Percentiles rank a stretch among this genome's conserved stretches.
phyloP scores from a whole-genome alignment of 106 monocot genomes.

The Acanthochlamys bracteata region DNA sequence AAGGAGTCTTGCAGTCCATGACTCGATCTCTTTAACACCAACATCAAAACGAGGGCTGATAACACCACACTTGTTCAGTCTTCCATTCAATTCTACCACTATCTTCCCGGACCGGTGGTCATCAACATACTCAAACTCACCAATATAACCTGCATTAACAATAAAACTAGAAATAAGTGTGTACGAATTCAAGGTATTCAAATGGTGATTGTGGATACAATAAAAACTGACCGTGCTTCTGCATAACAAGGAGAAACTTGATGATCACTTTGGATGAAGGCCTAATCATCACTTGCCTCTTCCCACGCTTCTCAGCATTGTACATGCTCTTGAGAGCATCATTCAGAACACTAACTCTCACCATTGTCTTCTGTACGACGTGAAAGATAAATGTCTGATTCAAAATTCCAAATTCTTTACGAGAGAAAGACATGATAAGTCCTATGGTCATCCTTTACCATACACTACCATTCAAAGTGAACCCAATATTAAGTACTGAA shows the following conservation, averaged over 20 bases:
- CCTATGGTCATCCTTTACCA: too few relatives aligned
- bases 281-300: conserved; percentile 35
- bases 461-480: too few relatives aligned
- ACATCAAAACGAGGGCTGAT: conserved; percentile 47
- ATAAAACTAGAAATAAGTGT: background rate
- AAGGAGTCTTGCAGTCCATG: conserved; percentile 42
- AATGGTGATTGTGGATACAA: too few relatives aligned
- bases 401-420: too few relatives aligned
- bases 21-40: conserved; percentile 35
- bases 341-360: conserved; percentile 37
- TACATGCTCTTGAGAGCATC: conserved; percentile 51
- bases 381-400: too few relatives aligned
- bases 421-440: too few relatives aligned
- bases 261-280: conserved; percentile 44
- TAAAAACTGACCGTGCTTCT: conserved; percentile 31
- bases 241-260: conserved; percentile 44
- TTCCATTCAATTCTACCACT: conserved; percentile 34
- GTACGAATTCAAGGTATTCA: background rate
- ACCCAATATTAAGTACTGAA: too few relatives aligned
- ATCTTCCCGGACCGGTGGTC: conserved; percentile 35
- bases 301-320: conserved; percentile 38
- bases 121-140: conserved; percentile 43
- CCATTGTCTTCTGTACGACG: conserved; percentile 11
- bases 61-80: conserved; percentile 44
- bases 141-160: conserved; percentile 27